Conservation (phyloP, 768 basidiomycete species). For the Lepiota subincarnata region DNA sequence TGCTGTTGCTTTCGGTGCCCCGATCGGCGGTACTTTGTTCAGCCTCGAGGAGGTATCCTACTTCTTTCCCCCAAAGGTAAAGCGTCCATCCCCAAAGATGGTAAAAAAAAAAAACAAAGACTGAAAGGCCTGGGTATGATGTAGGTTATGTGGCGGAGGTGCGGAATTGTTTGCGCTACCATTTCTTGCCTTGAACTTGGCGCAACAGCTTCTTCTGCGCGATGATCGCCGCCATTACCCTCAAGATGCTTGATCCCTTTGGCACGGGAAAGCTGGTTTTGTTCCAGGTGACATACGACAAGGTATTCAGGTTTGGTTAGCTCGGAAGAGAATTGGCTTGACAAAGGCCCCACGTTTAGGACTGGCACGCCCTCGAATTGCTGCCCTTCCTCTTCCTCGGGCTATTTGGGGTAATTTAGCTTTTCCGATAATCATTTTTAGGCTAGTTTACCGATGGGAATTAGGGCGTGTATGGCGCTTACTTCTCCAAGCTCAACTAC, state of each 20-base stretch:
- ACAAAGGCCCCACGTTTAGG: constrained; percentile 36
- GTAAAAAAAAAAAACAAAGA: too few species aligned
- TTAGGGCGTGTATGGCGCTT: constrained; percentile 91
- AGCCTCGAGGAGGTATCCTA: constrained; percentile 95
- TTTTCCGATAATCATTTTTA: constrained; percentile 1
- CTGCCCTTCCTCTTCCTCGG: constrained; percentile 83
- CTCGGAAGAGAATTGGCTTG: background rate
- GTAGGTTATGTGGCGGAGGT: constrained; percentile 96
- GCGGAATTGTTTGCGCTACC: constrained; percentile 23
- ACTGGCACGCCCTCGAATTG: constrained; percentile 92
- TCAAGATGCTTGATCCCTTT: constrained; percentile 92
- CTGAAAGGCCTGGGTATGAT: background rate
- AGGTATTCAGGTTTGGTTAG: constrained; percentile 34
- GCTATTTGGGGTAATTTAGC: constrained; percentile 69
- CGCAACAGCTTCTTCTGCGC: constrained; percentile 93
- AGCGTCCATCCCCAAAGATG: background rate
- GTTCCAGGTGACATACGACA: constrained; percentile 88
- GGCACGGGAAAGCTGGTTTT: constrained; percentile 92
- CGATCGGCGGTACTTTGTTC: constrained; percentile 90
- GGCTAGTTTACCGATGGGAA: background rate
- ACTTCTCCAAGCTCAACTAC: constrained; percentile 88
- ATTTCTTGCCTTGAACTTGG: constrained; percentile 19
- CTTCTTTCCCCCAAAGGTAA: constrained; percentile 91
- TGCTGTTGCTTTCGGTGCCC: constrained; percentile 95
- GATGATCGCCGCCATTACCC: constrained; percentile 92